A percentile compares a stretch with the other conserved stretches of the same genome.
Evolutionary conservation across 2,329 filamentous ascomycete species (phyloP).

Genomic region (Aspergillus carbonarius): DNA sequence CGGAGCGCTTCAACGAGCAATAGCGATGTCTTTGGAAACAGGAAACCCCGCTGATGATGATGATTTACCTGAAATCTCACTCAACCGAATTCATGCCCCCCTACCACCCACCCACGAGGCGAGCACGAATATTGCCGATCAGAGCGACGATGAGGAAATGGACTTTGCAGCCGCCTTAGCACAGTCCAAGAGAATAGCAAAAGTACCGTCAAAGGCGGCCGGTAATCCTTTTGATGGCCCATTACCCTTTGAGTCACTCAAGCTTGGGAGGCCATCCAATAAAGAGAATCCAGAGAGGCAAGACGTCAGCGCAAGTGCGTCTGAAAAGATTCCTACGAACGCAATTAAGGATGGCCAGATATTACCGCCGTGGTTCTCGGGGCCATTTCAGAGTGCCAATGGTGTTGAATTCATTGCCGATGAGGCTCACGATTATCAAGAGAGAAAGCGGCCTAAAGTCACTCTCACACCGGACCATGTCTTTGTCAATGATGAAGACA

Average conservation of each 20-base stretch:
- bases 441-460: slow-evolving; percentile 24
- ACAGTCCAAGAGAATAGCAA: slow-evolving; percentile 65
- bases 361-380: slow-evolving; percentile 50
- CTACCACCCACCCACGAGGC: slow-evolving; percentile 25
- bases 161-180: slow-evolving; percentile 76
- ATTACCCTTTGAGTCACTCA: slow-evolving; percentile 79
- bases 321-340: slow-evolving; percentile 24
- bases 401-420: slow-evolving; percentile 34
- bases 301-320: slow-evolving; percentile 37
- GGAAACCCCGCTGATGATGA: slow-evolving; percentile 36
- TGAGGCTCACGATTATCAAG: slow-evolving; percentile 21
- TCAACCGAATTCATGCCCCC: slow-evolving; percentile 50
- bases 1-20: slow-evolving; percentile 75
- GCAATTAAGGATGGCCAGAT: not conserved
- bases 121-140: slow-evolving; percentile 34
- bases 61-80: slow-evolving; percentile 33
- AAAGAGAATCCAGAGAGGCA: slow-evolving; percentile 40
- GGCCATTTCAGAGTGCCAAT: slow-evolving; percentile 24
- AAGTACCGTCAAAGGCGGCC: slow-evolving; percentile 36
- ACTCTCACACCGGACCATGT: slow-evolving; percentile 23
- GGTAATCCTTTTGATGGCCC: slow-evolving; percentile 69
- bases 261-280: slow-evolving; percentile 65
- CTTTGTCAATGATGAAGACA: slow-evolving; percentile 32
- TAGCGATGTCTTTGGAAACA: slow-evolving; percentile 73
- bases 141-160: slow-evolving; percentile 71